Evolutionary conservation across 75 land plant genomes (phyloP).

Genomic region (Picea sitchensis): DNA sequence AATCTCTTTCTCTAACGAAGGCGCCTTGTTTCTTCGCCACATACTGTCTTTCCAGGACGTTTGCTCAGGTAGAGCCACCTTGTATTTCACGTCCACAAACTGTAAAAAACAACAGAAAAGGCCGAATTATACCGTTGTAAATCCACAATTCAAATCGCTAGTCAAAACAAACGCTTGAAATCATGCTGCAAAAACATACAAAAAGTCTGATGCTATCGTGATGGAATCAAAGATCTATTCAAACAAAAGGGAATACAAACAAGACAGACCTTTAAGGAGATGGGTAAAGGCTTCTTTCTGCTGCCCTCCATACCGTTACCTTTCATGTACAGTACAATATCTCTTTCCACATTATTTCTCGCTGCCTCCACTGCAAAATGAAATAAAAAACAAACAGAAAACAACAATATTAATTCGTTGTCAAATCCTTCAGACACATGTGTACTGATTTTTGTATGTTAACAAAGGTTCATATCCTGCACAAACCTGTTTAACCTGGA

Average conservation of each 20-base stretch:
- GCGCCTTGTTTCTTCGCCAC: neutral
- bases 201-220: neutral
- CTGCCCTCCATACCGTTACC: neutral
- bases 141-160: neutral
- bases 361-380: slow-evolving; percentile 2
- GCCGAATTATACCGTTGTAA: no score
- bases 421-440: neutral
- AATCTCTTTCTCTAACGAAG: slow-evolving; percentile 7
- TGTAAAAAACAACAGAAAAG: neutral
- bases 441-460: neutral
- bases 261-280: neutral
- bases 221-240: neutral
- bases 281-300: neutral
- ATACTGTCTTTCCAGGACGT: neutral
- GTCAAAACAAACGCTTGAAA: neutral
- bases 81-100: slow-evolving; percentile 8
- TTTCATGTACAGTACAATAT: neutral
- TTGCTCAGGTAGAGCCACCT: neutral
- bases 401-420: neutral
- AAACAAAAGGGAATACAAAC: neutral
- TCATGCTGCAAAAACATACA: neutral
- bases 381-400: neutral
- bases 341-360: neutral
- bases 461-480: neutral
- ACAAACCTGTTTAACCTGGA: neutral